phyloP scores from a whole-genome alignment of 768 basidiomycete species.

The Bullera alba region DNA sequence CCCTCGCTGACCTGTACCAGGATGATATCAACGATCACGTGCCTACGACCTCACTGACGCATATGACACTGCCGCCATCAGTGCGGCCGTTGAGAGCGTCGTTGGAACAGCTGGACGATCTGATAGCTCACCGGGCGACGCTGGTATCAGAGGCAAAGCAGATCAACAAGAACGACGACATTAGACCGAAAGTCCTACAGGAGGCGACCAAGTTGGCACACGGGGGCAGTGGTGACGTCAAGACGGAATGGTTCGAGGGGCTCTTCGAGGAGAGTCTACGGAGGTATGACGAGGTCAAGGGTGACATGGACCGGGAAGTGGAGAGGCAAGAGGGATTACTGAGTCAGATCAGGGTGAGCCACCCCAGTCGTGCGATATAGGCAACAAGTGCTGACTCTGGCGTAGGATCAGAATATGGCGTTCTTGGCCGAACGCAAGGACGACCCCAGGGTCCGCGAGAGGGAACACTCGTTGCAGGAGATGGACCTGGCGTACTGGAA shows the following conservation, averaged over 20 bases:
- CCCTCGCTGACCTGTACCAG: conserved; percentile 5
- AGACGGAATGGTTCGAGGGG: conserved; percentile 82
- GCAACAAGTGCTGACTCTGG: not conserved
- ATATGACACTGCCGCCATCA: conserved; percentile 27
- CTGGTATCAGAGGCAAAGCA: conserved; percentile 61
- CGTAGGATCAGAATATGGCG: conserved; percentile 59
- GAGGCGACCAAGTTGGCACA: conserved; percentile 62
- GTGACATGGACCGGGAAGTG: conserved; percentile 55
- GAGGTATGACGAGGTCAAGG: conserved; percentile 66
- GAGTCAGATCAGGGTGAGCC: conserved; percentile 59
- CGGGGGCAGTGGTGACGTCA: conserved; percentile 53
- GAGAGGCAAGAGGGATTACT: conserved; percentile 63
- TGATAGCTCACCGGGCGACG: conserved; percentile 58
- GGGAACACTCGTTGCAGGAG: conserved; percentile 73
- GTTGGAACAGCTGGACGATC: conserved; percentile 72
- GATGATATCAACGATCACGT: conserved; percentile 35
- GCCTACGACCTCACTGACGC: conserved; percentile 50
- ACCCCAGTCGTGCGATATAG: not conserved
- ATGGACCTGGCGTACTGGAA: conserved; percentile 80
- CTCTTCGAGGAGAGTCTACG: conserved; percentile 67
- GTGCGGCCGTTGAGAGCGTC: conserved; percentile 47
- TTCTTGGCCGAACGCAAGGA: conserved; percentile 73
- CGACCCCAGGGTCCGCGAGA: conserved; percentile 66
- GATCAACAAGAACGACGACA: conserved; percentile 63
- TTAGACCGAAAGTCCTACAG: conserved; percentile 60